phyloP scores from a whole-genome alignment of 768 basidiomycete species.

The Botryobasidium botryosum region DNA sequence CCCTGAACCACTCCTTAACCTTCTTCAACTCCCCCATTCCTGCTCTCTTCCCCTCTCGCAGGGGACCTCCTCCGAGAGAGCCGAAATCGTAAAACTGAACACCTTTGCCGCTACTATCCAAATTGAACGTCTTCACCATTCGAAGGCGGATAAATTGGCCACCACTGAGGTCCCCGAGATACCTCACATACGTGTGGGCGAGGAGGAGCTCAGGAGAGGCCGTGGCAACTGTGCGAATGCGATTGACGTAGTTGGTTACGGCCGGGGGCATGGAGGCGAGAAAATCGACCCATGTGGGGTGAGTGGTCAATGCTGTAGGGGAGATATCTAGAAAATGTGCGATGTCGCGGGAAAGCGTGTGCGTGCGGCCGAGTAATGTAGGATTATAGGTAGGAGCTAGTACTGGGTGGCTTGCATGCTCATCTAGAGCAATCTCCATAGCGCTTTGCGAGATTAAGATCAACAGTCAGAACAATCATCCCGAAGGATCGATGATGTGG shows the following conservation, averaged over 20 bases:
- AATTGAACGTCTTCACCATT: constrained; percentile 48
- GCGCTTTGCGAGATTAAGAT: constrained; percentile 12
- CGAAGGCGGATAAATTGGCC: constrained; percentile 52
- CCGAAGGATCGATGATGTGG: neutral
- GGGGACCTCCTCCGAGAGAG: constrained; percentile 21
- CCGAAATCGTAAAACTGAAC: constrained; percentile 54
- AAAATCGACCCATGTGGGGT: constrained; percentile 36
- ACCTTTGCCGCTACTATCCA: constrained; percentile 40
- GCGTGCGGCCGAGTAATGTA: constrained; percentile 41
- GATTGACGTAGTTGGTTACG: constrained; percentile 34
- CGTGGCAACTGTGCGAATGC: constrained; percentile 33
- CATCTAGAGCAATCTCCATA: constrained; percentile 16
- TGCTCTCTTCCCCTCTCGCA: too few relatives aligned
- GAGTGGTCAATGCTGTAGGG: constrained; percentile 35
- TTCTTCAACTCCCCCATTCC: constrained; percentile 45
- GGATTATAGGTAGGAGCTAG: constrained; percentile 60
- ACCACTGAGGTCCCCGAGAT: constrained; percentile 65
- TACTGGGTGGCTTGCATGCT: constrained; percentile 42
- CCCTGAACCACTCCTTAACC: constrained; percentile 57
- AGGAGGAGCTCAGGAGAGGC: constrained; percentile 37
- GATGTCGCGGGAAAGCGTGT: constrained; percentile 49
- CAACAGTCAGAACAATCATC: neutral
- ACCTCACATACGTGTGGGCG: constrained; percentile 69
- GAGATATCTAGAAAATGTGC: constrained; percentile 37
- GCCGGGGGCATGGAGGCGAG: constrained; percentile 29